Conservation (phyloP, 139 green algal genomes). For the Closterium sp. region DNA sequence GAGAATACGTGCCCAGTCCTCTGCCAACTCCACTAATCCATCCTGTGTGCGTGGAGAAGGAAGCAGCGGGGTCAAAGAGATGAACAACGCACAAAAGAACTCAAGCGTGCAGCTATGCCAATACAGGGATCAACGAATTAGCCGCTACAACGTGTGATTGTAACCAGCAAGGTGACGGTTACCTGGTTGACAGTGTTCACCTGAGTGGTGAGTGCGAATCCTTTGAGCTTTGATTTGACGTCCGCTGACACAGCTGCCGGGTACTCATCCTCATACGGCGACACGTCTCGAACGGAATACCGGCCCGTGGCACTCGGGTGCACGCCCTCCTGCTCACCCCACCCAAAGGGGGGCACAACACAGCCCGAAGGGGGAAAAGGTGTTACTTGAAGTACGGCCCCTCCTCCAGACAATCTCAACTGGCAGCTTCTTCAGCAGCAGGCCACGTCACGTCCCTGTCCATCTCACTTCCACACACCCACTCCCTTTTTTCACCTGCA, state of each 20-base stretch:
- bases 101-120: neutral
- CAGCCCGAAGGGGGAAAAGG: neutral
- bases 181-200: neutral
- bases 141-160: too few species aligned
- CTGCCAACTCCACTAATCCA: conserved; percentile 23
- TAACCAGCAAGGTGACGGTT: neutral
- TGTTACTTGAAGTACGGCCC: too few species aligned
- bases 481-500: neutral
- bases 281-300: conserved; percentile 34
- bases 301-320: neutral
- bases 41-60: neutral
- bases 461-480: neutral
- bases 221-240: conserved; percentile 15
- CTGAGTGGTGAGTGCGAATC: conserved; percentile 16
- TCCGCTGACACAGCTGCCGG: neutral
- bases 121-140: too few species aligned
- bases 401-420: neutral
- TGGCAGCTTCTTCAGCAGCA: neutral
- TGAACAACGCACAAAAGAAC: neutral
- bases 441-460: neutral
- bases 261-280: conserved; percentile 26
- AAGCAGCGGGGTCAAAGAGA: neutral
- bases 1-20: conserved; percentile 27
- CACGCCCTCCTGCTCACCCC: neutral
- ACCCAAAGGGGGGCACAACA: neutral